Conservation (phyloP, 345 rosid species). For the Dipteronia dyeriana region DNA sequence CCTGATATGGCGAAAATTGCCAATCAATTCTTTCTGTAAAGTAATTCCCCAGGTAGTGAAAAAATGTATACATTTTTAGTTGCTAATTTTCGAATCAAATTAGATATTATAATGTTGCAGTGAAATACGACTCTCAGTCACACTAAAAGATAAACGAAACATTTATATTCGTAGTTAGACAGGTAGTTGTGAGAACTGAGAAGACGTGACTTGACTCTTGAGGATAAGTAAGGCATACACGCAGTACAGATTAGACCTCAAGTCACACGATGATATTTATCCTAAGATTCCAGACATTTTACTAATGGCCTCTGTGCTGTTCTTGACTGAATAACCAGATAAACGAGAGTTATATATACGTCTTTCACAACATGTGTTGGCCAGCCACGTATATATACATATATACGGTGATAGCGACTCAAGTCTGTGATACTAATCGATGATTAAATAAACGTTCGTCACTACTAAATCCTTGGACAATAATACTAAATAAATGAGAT, state of each 20-base stretch:
- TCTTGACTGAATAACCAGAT: background rate
- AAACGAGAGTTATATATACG: background rate
- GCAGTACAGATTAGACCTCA: background rate
- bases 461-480: too few species aligned
- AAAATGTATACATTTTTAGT: too few species aligned
- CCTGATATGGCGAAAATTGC: slow-evolving; percentile 24
- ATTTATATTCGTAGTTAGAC: slow-evolving; percentile 23
- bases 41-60: background rate
- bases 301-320: background rate
- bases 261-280: slow-evolving; percentile 21
- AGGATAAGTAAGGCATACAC: background rate
- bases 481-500: too few species aligned
- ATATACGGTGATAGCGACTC: too few species aligned
- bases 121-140: slow-evolving; percentile 1
- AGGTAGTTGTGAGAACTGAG: background rate
- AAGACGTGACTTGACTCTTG: slow-evolving; percentile 7
- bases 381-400: too few species aligned
- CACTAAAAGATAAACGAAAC: background rate
- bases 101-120: slow-evolving; percentile 2
- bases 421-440: too few species aligned
- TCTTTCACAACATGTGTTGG: too few species aligned
- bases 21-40: background rate
- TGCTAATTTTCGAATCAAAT: too few species aligned
- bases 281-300: slow-evolving; percentile 10
- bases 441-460: too few species aligned